Percentiles rank a stretch among this genome's conserved stretches.
Conservation (phyloP, 805 yeast species). For the Metschnikowia peoriensis region DNA sequence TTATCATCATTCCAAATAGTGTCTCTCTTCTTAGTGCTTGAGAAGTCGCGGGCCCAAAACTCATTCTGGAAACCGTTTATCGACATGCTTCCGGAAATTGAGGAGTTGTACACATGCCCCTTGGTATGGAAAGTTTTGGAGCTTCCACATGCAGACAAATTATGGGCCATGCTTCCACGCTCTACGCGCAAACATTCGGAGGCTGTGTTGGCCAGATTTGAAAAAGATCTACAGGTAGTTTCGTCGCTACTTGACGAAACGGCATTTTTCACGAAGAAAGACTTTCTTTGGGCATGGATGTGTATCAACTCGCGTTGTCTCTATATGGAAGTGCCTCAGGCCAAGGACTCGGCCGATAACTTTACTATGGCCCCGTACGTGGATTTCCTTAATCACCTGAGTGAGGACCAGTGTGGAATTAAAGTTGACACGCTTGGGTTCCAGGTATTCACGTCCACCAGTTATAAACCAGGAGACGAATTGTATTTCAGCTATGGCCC, state of each 20-base stretch:
- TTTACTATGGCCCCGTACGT: conserved; percentile 91
- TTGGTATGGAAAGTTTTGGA: conserved; percentile 53
- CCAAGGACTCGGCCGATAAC: conserved; percentile 53
- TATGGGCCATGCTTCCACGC: conserved; percentile 44
- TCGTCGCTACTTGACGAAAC: conserved; percentile 20
- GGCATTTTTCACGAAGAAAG: conserved; percentile 13
- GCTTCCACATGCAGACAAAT: conserved; percentile 21
- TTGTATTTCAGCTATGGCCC: conserved; percentile 80
- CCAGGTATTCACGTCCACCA: conserved; percentile 39
- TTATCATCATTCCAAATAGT: conserved; percentile 62
- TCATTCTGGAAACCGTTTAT: conserved; percentile 74
- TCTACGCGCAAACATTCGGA: conserved; percentile 39
- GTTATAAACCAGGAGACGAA: conserved; percentile 48
- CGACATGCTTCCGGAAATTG: conserved; percentile 55
- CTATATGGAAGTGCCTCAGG: conserved; percentile 65
- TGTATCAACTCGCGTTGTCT: conserved; percentile 90
- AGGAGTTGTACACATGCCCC: conserved; percentile 59
- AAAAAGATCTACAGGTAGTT: conserved; percentile 44
- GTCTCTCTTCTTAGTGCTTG: conserved; percentile 48
- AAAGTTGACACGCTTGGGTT: conserved; percentile 49
- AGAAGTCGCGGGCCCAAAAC: conserved; percentile 31
- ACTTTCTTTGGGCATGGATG: conserved; percentile 72
- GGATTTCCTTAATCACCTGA: conserved; percentile 79
- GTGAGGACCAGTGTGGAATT: conserved; percentile 53
- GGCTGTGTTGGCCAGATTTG: conserved; percentile 43